Conservation (phyloP, 257 asterid genomes). For the Nicotiana tabacum region DNA sequence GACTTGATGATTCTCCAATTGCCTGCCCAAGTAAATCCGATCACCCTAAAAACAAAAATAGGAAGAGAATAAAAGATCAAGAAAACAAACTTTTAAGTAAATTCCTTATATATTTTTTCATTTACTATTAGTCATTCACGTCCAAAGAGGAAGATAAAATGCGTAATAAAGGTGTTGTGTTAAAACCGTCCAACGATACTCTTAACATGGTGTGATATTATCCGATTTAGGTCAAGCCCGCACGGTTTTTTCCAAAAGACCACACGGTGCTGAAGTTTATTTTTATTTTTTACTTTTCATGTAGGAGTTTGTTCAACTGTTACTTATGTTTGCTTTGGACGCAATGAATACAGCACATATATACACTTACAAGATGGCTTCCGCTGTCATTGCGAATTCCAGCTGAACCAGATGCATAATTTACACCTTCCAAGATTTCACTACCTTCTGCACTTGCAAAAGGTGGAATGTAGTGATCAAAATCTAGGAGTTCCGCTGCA, state of each 20-base stretch:
- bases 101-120: too few species aligned
- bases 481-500: conserved; percentile 34
- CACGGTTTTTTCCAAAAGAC: too few species aligned
- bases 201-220: too few species aligned
- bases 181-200: too few species aligned
- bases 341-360: background rate
- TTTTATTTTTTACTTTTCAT: too few species aligned
- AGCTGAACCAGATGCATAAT: conserved; percentile 61
- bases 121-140: too few species aligned
- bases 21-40: background rate
- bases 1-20: conserved; percentile 18
- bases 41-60: conserved; percentile 27
- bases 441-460: conserved; percentile 27
- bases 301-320: background rate
- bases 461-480: conserved; percentile 33
- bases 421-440: conserved; percentile 36
- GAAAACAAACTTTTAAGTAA: background rate
- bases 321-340: background rate
- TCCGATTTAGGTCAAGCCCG: too few species aligned
- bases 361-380: conserved; percentile 16
- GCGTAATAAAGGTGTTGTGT: too few species aligned
- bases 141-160: too few species aligned
- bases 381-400: conserved; percentile 56
- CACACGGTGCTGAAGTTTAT: too few species aligned
- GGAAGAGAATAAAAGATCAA: background rate